A percentile compares a stretch with the other conserved stretches of the same genome.
Evolutionary conservation across 352 stramenopile genomes (phyloP).

Genomic region (Achlya hypogyna): DNA sequence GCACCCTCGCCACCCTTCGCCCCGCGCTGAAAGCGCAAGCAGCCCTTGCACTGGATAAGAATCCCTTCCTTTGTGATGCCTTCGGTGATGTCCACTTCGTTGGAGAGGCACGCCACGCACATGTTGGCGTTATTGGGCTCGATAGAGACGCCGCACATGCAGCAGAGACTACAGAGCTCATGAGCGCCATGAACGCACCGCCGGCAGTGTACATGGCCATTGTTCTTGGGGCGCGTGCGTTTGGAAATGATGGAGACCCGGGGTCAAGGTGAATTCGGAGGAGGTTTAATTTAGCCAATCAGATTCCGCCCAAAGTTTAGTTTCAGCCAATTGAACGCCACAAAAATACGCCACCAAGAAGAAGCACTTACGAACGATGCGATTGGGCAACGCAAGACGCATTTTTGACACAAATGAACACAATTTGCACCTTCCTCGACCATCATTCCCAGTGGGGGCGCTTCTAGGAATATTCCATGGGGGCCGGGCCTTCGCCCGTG

Average conservation of each 20-base stretch:
- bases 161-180: conserved; percentile 30
- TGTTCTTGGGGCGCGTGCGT: background rate
- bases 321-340: no score
- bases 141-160: conserved; percentile 54
- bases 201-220: background rate
- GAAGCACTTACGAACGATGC: no score
- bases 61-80: conserved; percentile 44
- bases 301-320: background rate
- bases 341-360: no score
- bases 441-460: no score
- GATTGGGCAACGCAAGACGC: background rate
- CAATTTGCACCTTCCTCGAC: no score
- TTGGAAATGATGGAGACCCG: background rate
- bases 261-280: background rate
- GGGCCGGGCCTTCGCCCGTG: no score
- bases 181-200: background rate
- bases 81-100: conserved; percentile 63
- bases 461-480: no score
- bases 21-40: conserved; percentile 49
- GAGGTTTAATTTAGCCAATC: background rate
- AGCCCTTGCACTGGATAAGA: conserved; percentile 54
- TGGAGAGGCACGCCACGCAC: conserved; percentile 55
- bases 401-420: no score
- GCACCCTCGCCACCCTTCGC: conserved; percentile 26
- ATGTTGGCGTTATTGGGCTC: conserved; percentile 74